Conservation (phyloP, 768 basidiomycete genomes). For the Boletellus ananas region DNA sequence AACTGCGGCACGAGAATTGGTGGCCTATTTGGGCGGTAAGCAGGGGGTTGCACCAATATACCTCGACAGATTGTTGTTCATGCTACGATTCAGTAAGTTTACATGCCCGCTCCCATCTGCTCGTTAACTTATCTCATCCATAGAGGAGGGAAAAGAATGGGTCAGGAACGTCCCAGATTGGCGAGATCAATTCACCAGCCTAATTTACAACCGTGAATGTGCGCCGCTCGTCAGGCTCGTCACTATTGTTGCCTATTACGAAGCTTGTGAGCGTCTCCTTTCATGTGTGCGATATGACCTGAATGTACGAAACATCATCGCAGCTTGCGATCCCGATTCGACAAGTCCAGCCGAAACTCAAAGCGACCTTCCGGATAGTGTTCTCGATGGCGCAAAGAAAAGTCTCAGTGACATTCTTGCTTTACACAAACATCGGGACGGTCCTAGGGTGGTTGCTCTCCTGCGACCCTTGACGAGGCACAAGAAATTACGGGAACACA, state of each 20-base stretch:
- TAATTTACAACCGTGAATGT: constrained; percentile 12
- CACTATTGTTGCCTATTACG: constrained; percentile 20
- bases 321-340: constrained; percentile 8
- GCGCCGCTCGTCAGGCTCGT: constrained; percentile 19
- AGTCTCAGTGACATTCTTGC: constrained; percentile 11
- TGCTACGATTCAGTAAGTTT: constrained; percentile 20
- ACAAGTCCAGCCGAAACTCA: background rate
- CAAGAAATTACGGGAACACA: constrained; percentile 4
- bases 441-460: constrained; percentile 20
- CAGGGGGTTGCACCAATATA: constrained; percentile 18
- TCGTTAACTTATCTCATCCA: background rate
- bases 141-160: constrained; percentile 18
- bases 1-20: constrained; percentile 10
- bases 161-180: constrained; percentile 14
- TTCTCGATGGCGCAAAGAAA: constrained; percentile 14
- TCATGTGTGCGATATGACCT: too few species aligned
- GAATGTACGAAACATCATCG: background rate
- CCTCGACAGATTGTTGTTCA: constrained; percentile 18
- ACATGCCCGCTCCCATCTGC: background rate
- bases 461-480: constrained; percentile 20
- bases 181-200: constrained; percentile 6
- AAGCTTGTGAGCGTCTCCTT: constrained; percentile 12
- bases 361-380: background rate
- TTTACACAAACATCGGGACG: constrained; percentile 14
- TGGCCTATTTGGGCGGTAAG: constrained; percentile 8